Base-by-base conservation (phyloP, 257 asterid genomes). In the Jasminum sambac region DNA sequence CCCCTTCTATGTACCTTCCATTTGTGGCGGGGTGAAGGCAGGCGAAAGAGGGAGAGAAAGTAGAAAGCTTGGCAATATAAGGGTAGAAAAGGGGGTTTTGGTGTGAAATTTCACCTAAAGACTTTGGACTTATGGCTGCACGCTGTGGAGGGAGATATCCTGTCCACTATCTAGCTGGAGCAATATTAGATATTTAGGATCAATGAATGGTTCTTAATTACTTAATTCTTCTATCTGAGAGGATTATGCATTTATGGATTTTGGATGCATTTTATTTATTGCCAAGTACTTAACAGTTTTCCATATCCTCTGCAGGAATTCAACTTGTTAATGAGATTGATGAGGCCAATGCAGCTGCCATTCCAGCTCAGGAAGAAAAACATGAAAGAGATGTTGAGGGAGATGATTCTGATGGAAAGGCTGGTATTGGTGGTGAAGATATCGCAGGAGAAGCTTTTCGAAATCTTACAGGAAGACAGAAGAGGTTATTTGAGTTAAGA, bases 401-500 rank as follows among this genome's bases (percentile, higher is more conserved):
- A 72, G 78, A 79, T 58, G 68, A 72, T 68, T 74, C 80, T 67
- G 77, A 76, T 63, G 72, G 67, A 80, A 90, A 84, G 55, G 82
- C 81, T 71, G 80, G 75, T 50, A 23, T 40, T 40, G 79, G 66
- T 69, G 84, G 46, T 37, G 83, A 76, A 52, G 87, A 79, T 5
- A 80, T 44, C 37, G 80, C 74, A 30, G 79, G 74, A 63, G 76
- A 1, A 44, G 81, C 52, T 44, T 63, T 75, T 1, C 60, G 84
- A 16, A 84, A 83, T 66, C 98, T 95, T 71, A 85, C 90, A 0
- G 99, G 97, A 64, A 80, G 92, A 76, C 83, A 85, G 78, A 91
- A 89, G 75, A 89, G 68, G 81, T 70, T 91, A 77, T 91, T 83
- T 71, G 96, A 94, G 66, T 81, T 95, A 74, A 81, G 90, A 70